Base-by-base conservation (phyloP, 1,139 yeast genomes). In the Arxiozyma bovina region DNA sequence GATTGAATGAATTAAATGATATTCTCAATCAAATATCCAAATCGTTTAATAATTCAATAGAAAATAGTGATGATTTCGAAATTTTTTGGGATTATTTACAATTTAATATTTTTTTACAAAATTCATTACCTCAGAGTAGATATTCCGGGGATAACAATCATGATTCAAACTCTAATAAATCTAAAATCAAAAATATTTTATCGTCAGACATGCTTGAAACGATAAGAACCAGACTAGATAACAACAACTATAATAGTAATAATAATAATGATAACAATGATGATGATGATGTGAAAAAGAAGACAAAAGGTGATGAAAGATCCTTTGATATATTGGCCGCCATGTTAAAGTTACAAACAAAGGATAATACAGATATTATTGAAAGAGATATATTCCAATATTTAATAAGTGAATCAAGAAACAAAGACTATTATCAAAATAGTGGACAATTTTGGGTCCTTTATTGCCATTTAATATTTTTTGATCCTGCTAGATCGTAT, bases 71-170 rank as follows among this genome's bases (percentile, higher is more conserved):
- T 21, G 66, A 64, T 47, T 64, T 62, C 47, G 63, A 63, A 42
- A 23, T 64, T 9, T 67, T 68, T 52, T 61, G 66, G 63, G 70
- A 67, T 51, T 64, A 58, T 49, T 55, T 68, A 20, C 65, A 63
- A 30, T 63, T 58, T 49, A 55, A 58, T 41, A 50, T 60, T 22
- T 67, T 67, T 50, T 50, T 63, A 15, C 30, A 46, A 38, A 46
- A 46, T 22, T 57, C 58, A 20, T 12, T 38, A 3, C 38, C 53
- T 6, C 56, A 57, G 43, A 62, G 67, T 46, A 57, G 68, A 43
- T 63, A 63, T 61, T 61, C 53, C 54, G 57, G 18, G 50, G 34
- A n/a, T 2, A 40, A 2, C 15, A n/a, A 52, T 17, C 43, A 17
- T 41, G 38, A 41, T 17, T 21, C 49, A 34, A 44, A 55, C 11